phyloP scores from a whole-genome alignment of 2,329 filamentous ascomycete genomes.

The Claviceps purpurea region DNA sequence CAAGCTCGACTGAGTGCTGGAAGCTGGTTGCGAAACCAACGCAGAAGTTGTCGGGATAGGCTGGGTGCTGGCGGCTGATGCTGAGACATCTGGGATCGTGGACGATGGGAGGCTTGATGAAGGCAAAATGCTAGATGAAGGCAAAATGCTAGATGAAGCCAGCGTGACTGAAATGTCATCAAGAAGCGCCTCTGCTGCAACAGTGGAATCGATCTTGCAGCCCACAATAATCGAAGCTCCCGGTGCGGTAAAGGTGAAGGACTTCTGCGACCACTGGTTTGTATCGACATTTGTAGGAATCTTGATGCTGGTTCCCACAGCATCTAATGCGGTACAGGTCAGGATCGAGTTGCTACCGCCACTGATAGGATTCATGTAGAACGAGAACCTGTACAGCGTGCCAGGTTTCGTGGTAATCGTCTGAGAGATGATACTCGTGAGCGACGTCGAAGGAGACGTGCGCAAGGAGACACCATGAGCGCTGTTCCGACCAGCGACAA shows the following conservation, averaged over 20 bases:
- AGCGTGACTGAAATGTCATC: no score
- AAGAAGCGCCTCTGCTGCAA: no score
- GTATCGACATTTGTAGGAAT: neutral
- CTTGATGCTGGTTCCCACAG: neutral
- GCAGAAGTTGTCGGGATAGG: no score
- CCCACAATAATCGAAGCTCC: no score
- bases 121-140: no score
- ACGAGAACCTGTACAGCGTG: neutral
- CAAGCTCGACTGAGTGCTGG: no score
- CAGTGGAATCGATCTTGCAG: no score
- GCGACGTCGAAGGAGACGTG: neutral
- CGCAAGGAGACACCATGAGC: neutral
- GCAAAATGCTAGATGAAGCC: no score
- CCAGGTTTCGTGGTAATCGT: neutral
- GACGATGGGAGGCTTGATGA: no score
- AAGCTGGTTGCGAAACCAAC: no score
- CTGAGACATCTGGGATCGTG: no score
- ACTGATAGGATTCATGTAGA: neutral
- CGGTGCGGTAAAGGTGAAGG: neutral
- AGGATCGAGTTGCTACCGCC: neutral
- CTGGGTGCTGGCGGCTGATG: no score
- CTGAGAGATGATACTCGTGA: neutral
- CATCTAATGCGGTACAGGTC: neutral
- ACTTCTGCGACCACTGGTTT: neutral
- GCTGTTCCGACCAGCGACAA: neutral